Percentiles rank a stretch among this genome's conserved stretches.
Conservation (phyloP, 2,329 filamentous ascomycete species). For the Penicillium paneum region DNA sequence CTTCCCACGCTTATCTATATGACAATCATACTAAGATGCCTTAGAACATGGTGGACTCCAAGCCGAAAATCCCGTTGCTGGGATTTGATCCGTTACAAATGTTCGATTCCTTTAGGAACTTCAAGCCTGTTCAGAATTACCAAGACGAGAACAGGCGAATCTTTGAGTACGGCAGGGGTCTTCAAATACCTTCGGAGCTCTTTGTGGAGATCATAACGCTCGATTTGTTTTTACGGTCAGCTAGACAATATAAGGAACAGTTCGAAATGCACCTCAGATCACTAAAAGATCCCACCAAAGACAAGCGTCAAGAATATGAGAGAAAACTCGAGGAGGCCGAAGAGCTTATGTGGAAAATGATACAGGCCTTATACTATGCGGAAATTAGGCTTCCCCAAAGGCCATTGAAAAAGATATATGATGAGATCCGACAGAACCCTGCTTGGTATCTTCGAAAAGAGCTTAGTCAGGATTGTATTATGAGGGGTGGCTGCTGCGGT, state of each 20-base stretch:
- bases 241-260: background rate
- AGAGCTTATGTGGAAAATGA: background rate
- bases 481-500: background rate
- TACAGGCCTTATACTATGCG: background rate
- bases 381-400: background rate
- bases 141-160: background rate
- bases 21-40: background rate
- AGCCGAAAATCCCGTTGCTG: background rate
- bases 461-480: background rate
- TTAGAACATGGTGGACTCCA: background rate
- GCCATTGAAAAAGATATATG: background rate
- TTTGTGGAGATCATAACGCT: background rate
- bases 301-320: background rate
- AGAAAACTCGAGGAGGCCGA: fast-evolving
- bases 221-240: background rate
- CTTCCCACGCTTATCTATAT: background rate
- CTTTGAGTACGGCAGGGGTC: background rate
- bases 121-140: background rate
- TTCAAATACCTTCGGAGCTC: background rate
- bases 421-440: background rate
- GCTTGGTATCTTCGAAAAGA: background rate
- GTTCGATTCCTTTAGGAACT: background rate
- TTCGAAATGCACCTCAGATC: background rate
- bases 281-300: background rate
- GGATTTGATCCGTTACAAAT: background rate